Evolutionary conservation across 2,329 filamentous ascomycete species (phyloP), one percentile per base, ranked within the genome.

Genomic region (Ilyonectria sp.): DNA sequence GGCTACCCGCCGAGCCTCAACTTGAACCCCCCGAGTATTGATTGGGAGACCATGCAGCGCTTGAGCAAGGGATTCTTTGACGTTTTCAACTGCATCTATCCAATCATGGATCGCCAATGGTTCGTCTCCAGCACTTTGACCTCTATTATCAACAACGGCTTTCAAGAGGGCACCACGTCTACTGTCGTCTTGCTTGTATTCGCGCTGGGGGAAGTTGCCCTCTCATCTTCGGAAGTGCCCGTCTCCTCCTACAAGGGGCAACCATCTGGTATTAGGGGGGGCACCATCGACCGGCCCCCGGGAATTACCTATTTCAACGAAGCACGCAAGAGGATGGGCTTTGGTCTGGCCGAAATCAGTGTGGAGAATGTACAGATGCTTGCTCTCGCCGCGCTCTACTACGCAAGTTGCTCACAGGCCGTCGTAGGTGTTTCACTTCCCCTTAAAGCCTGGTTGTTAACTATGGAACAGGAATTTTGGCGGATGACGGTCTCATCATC

Each of bases 251-350:
- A 82, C 58, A 82, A 85, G 44, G 83, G 84, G 13, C 81, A 82
- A 1, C 76, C 82, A 1, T 88, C 87, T 71, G 87, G 87, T 3
- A 79, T 90, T 26, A 84, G 84, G 46, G 88, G 87, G 13, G 86
- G 87, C 1, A 82, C 84, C 2, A 71, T 77, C 2, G 80, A 82
- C 15, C 80, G 80, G 19, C 89, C 89, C 2, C 89, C 89, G 0
- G 89, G 89, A 0, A 75, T 91, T 3, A 82, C 83, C 1, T 82
- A 90, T 40, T 91, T 91, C 78, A 91, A 91, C 69, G 89, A 91
- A 76, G 89, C 88, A 17, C 83, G 89, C 57, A 85, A 84, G 65
- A 82, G 87, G n/a, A 83, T 90, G 74, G 89, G 89, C 0, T 90
- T 90, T 74, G 82, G 86, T 10, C 73, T 86, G 60, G 86, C 85